These are phyloP conservation scores for Erythrophleum ivorense DNA, from an alignment of 331 rosid genomes.

Conservation along the genomic window DNA sequence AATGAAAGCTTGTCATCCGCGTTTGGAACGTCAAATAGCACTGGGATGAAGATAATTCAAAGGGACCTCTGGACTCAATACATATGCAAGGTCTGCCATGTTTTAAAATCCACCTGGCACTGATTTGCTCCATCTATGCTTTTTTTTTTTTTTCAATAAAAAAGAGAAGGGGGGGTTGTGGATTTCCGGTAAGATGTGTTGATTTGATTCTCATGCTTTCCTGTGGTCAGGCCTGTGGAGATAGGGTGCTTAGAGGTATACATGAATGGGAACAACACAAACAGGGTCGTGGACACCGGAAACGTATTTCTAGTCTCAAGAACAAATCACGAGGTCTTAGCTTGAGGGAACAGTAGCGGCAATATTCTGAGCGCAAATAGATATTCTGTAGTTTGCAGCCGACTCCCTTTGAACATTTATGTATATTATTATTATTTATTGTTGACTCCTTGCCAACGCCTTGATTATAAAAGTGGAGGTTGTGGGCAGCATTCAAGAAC, in stretches of 20 bases:
- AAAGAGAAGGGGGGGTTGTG: no score
- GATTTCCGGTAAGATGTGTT: background rate
- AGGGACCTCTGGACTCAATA: conserved; percentile 93
- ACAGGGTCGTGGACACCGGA: conserved; percentile 79
- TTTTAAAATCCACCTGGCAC: conserved; percentile 26
- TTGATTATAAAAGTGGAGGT: background rate
- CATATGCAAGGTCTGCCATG: conserved; percentile 72
- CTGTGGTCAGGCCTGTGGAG: conserved; percentile 75
- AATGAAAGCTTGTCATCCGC: conserved; percentile 43
- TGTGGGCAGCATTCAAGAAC: background rate
- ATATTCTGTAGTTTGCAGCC: background rate
- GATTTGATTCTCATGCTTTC: background rate
- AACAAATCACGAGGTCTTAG: conserved; percentile 51
- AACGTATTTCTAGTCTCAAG: conserved; percentile 63
- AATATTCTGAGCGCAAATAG: background rate
- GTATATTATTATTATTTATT: background rate
- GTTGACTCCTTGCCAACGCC: no score
- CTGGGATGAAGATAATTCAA: conserved; percentile 49
- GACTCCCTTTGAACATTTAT: background rate
- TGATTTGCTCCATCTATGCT: background rate
- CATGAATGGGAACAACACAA: conserved; percentile 94
- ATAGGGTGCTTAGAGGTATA: conserved; percentile 78
- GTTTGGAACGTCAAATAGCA: conserved; percentile 36
- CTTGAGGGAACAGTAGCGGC: conserved; percentile 38
- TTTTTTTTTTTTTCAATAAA: no score